Base-by-base conservation (phyloP, 805 yeast genomes). In the Sugiyamaella floridensis region DNA sequence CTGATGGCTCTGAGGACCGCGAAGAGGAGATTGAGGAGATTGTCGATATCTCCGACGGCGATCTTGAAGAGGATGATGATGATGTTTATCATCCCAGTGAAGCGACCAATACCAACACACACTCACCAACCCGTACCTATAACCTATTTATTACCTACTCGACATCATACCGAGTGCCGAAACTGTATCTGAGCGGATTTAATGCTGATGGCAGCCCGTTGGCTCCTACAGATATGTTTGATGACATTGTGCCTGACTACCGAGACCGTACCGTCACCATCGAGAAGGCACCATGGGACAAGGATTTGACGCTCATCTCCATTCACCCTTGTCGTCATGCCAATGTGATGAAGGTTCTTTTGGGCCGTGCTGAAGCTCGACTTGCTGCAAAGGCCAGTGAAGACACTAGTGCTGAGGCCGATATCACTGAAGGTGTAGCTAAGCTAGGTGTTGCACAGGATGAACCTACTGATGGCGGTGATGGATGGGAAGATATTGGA, bases 251-350 rank as follows among this genome's bases (percentile, higher is more conserved):
- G 1, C 79, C 85, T 40, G 99, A 93, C 66, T 93, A 93, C 69
- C 81, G 92, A 63, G 89, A 92, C 62, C 93, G 93, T 70, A 93
- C 99, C 1, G 99, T 92, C 18, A 93, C 99, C 0, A 92, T 93
- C 54, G 99, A 93, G 68, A 81, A 80, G 57, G 83, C 96, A 5
- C 98, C 99, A 11, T 89, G 89, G 61, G 76, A 83, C 49, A 80
- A 78, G 47, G 81, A 83, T 63, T 78, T 86, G 46, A 85, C 93
- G 0, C 69, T 76, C 51, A 89, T 93, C 6, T 87, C 96, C 7
- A 92, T 93, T 48, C 99, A 93, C 66, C 99, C 99, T 1, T 93
- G 99, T 67, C 83, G 85, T 59, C 99, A 93, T 67, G 90, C 98
- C 1, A 81, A 85, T 41, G 99, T 93, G 18, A 93, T 93, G 99